Conservation (phyloP, 768 basidiomycete genomes). For the Arthromyces matolae region DNA sequence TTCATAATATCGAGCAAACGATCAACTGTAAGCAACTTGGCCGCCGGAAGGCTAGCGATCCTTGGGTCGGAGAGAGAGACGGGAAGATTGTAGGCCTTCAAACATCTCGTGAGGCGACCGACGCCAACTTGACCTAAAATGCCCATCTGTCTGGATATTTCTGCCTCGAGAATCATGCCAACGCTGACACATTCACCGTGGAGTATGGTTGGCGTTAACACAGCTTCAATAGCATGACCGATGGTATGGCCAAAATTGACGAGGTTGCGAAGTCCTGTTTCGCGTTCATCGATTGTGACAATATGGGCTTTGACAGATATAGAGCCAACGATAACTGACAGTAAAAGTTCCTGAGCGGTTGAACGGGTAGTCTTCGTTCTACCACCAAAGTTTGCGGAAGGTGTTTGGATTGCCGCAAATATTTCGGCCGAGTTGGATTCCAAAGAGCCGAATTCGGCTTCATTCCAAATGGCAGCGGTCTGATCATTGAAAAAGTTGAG, state of each 20-base stretch:
- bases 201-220: constrained; percentile 87
- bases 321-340: constrained; percentile 88
- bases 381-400: constrained; percentile 55
- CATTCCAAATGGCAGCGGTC: constrained; percentile 99
- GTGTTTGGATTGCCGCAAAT: constrained; percentile 76
- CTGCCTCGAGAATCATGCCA: constrained; percentile 96
- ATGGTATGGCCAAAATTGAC: constrained; percentile 99
- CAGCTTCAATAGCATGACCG: constrained; percentile 97
- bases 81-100: constrained; percentile 91
- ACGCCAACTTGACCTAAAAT: constrained; percentile 89
- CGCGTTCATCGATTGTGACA: constrained; percentile 94
- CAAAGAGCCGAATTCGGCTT: constrained; percentile 80
- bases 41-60: constrained; percentile 67
- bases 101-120: constrained; percentile 80
- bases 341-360: constrained; percentile 74
- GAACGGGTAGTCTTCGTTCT: constrained; percentile 65
- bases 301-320: constrained; percentile 96
- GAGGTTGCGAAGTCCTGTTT: constrained; percentile 94
- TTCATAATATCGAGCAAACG: constrained; percentile 90
- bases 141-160: constrained; percentile 85
- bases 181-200: constrained; percentile 96
- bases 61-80: constrained; percentile 75
- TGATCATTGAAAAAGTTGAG: constrained; percentile 26
- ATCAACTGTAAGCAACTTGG: constrained; percentile 72
- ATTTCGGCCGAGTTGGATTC: constrained; percentile 86